Evolutionary conservation across 768 basidiomycete species (phyloP), one percentile per base, ranked within the genome.

Genomic region (Rhizopogon rudus): DNA sequence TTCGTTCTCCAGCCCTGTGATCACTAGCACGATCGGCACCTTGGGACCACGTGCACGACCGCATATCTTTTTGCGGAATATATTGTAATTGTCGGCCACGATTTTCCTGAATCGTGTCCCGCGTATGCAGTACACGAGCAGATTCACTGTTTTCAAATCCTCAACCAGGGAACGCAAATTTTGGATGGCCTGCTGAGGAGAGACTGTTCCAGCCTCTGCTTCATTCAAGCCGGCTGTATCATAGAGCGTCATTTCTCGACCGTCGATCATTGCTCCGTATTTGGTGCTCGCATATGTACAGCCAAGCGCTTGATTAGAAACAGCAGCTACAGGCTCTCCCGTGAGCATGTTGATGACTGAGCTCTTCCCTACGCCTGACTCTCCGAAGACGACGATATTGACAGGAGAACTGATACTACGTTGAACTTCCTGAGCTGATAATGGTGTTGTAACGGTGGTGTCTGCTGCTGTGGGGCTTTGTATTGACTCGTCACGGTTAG

Each of bases 161-260:
- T 58, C 53, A 41, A 74, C 56, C 13, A 75, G 60, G 6, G 44
- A 16, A 46, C 52, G 54, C 14, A 62, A 46, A 39, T 60, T 37
- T 39, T 31, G 37, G 10, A 61, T 44, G 12, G 53, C 57, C 3
- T 44, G 49, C 45, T 55, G 31, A 8, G 20, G 20, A 25, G 44
- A 13, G 22, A 45, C 33, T 9, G 49, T 46, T 9, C 61, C 62
- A 5, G 40, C 16, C 29, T 53, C 49, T 44, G 20, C 67, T 50
- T 71, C 70, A 43, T 67, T 60, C 35, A 72, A 60, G 10, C 70
- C 71, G 2, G 60, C 60, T 13, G 67, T 72, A 43, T 72, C 70
- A 60, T 66, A 61, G 8, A 69, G 28, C 22, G 39, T 22, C 16
- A 48, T 25, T 13, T 44, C 22, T 14, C 44, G 16, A 17, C 41